Evolutionary conservation across 305 asterid species (phyloP), one percentile per base, ranked within the genome.

Genomic region (Plantago lanceolata): DNA sequence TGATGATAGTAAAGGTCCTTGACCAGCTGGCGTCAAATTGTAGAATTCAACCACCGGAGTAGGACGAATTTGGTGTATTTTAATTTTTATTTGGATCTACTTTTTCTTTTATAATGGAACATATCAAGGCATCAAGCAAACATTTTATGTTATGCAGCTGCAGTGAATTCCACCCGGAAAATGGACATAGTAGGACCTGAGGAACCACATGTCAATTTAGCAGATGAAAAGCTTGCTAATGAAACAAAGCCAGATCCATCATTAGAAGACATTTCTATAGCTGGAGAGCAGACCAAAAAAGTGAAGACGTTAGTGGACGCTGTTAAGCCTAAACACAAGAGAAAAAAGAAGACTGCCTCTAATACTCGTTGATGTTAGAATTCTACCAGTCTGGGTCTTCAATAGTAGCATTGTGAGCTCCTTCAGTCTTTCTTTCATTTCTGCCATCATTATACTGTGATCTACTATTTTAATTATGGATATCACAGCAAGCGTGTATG

Each of bases 241-340:
- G 68, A 73, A 24, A 16, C 19, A 62, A 80, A 68, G 54, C 65
- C 78, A 19, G 58, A 74, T 48, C 70, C 74, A 71, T 71, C 72
- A 65, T 59, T 71, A 51, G 51, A 26, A 17, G 81, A 72, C 67
- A 49, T 64, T 3, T 59, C 76, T 66, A 71, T 50, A 74, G 64
- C 73, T 26, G 73, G 40, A 57, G 69, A 70, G 54, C 54, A 48
- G 51, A 76, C 63, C 47, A 80, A 57, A 58, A 61, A 70, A 67
- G 75, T 76, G 63, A 85, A 78, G 82, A 83, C 96, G 15, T 73
- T 93, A 66, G 70, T 71, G 70, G 97, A 93, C 72, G 97, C 97
- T 17, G 96, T 89, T 74, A 93, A 87, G 83, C 97, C 95, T 52
- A 90, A 85, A 76, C 85, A 89, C 80, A 84, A 74, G 70, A 78